A percentile compares a stretch with the other conserved stretches of the same genome.
Evolutionary conservation across 192 early-diverging fungal genomes (phyloP).

Genomic region (Phycomyces blakesleeanus): DNA sequence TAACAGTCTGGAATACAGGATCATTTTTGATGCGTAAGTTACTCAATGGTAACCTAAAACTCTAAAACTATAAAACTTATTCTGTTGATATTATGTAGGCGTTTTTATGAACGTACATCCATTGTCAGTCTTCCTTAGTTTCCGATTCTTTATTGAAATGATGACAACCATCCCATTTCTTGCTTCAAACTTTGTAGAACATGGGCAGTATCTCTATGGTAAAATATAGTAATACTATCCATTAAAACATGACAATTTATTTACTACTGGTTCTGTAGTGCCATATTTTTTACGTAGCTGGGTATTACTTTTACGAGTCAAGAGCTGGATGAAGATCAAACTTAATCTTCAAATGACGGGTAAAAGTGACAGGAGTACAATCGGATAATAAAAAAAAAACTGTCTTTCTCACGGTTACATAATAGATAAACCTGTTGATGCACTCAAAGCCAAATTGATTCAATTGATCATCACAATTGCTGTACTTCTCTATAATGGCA

Average conservation of each 20-base stretch:
- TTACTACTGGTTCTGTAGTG: conserved; percentile 17
- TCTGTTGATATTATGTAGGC: conserved; percentile 3
- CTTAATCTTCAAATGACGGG: conserved; percentile 47
- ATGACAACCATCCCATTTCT: conserved; percentile 55
- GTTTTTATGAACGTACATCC: conserved; percentile 20
- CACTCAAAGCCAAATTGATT: conserved; percentile 50
- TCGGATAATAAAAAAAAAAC: background rate
- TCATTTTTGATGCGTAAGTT: conserved; percentile 34
- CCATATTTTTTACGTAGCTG: conserved; percentile 64
- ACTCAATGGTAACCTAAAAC: background rate
- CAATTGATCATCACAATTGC: conserved; percentile 50
- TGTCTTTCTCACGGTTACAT: background rate
- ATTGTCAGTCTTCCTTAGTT: conserved; percentile 40
- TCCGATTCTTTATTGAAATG: conserved; percentile 43
- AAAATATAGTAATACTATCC: too few relatives aligned
- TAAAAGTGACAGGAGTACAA: conserved; percentile 11
- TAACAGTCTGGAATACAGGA: conserved; percentile 30
- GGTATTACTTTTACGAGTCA: conserved; percentile 50
- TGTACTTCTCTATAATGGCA: conserved; percentile 54
- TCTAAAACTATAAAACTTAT: background rate
- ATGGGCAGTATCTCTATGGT: conserved; percentile 47
- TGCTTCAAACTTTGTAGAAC: conserved; percentile 35
- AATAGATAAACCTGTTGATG: conserved; percentile 44
- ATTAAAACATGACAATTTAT: background rate
- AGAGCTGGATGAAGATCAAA: conserved; percentile 52